phyloP scores from a whole-genome alignment of 768 basidiomycete species.

The Polyporus arcularius region DNA sequence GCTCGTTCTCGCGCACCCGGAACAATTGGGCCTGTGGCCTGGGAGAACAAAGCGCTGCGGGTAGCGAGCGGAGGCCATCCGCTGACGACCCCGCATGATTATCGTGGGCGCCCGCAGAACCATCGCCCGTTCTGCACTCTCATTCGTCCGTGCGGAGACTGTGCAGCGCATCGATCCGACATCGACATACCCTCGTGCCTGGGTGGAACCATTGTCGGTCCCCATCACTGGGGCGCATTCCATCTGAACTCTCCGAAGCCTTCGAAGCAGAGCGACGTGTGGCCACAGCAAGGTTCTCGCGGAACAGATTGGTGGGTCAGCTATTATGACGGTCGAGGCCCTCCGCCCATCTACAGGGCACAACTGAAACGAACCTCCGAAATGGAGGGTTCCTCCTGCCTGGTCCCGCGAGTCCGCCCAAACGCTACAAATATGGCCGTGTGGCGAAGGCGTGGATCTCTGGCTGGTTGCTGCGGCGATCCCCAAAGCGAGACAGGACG shows the following conservation, averaged over 20 bases:
- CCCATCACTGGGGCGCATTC: constrained; percentile 4
- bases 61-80: not conserved
- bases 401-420: not conserved
- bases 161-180: constrained; percentile 15
- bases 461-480: not conserved
- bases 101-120: not conserved
- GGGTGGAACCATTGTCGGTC: constrained; percentile 2
- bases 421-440: not conserved
- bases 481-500: not conserved
- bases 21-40: constrained; percentile 14
- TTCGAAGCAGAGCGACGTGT: constrained; percentile 12
- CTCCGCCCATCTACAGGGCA: constrained; percentile 1
- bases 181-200: constrained; percentile 15
- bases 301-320: constrained; percentile 2
- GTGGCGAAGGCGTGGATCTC: not conserved
- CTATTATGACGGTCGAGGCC: constrained; percentile 15
- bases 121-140: not conserved
- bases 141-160: constrained; percentile 7
- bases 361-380: constrained; percentile 19
- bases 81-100: constrained; percentile 10
- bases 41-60: constrained; percentile 12
- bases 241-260: constrained; percentile 13
- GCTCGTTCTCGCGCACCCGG: constrained; percentile 14
- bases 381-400: constrained; percentile 13
- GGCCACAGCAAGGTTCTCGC: constrained; percentile 4